phyloP scores from a whole-genome alignment of 192 early-diverging fungal species.

The Coemansia pectinata region DNA sequence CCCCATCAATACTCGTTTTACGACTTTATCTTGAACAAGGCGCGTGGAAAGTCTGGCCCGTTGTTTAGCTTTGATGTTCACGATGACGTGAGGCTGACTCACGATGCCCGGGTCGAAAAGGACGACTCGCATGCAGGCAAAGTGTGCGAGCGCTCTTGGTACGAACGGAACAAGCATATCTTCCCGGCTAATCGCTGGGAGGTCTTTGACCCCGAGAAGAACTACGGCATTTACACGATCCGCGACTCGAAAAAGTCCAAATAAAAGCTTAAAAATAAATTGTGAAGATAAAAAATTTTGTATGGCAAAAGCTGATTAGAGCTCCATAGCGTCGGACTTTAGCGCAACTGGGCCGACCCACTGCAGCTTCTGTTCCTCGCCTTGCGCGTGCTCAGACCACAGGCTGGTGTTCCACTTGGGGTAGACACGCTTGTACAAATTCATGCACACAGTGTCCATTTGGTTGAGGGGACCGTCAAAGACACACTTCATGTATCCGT shows the following conservation, averaged over 20 bases:
- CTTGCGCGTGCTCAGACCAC: constrained; percentile 46
- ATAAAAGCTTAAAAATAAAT: not conserved
- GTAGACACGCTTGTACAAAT: constrained; percentile 93
- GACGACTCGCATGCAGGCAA: constrained; percentile 97
- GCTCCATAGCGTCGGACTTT: constrained; percentile 29
- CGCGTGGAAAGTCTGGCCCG: constrained; percentile 94
- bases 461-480: constrained; percentile 88
- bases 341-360: constrained; percentile 24
- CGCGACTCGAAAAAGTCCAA: constrained; percentile 23
- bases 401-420: constrained; percentile 89
- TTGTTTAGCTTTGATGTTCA: constrained; percentile 93
- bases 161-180: constrained; percentile 93
- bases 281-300: not conserved
- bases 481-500: constrained; percentile 95
- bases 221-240: constrained; percentile 55
- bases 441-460: constrained; percentile 96
- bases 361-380: constrained; percentile 15
- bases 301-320: not conserved
- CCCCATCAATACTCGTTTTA: constrained; percentile 92
- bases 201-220: constrained; percentile 82
- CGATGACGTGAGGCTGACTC: constrained; percentile 83
- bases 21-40: constrained; percentile 94
- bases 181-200: constrained; percentile 95
- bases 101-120: constrained; percentile 83
- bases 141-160: constrained; percentile 87